These are phyloP conservation scores for Lotmaria passim DNA, from an alignment of 208 protist species.

Conservation along the genomic window DNA sequence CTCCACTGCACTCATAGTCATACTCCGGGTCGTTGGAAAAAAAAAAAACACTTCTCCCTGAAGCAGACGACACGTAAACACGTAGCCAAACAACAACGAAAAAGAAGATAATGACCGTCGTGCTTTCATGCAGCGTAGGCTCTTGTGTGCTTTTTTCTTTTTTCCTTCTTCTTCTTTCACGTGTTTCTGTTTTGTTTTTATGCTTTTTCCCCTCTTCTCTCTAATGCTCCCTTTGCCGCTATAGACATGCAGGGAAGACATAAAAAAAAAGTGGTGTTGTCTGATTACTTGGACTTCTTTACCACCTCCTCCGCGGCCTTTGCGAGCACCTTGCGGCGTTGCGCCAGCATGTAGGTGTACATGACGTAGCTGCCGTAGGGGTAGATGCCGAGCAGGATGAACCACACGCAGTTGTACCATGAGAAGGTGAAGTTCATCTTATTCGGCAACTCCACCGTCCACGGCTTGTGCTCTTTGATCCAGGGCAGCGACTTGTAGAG, in stretches of 20 bases:
- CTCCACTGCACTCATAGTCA: no score
- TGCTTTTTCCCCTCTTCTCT: neutral
- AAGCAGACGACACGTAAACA: neutral
- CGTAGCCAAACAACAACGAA: neutral
- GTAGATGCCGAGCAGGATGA: slow-evolving; percentile 78
- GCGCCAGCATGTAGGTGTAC: slow-evolving; percentile 91
- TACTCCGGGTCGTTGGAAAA: neutral
- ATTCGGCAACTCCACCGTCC: slow-evolving; percentile 79
- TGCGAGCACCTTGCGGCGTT: slow-evolving; percentile 76
- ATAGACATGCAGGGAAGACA: neutral
- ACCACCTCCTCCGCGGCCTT: slow-evolving; percentile 19
- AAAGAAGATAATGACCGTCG: slow-evolving; percentile 3
- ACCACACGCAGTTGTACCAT: slow-evolving; percentile 75
- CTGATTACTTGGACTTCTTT: slow-evolving; percentile 36
- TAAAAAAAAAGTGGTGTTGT: neutral
- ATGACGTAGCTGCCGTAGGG: slow-evolving; percentile 84
- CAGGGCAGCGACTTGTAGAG: slow-evolving; percentile 78
- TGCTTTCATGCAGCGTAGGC: no score
- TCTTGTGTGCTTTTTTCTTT: neutral
- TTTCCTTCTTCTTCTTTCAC: neutral
- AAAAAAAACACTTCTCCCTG: neutral
- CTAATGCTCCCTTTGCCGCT: neutral
- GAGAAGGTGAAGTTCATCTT: slow-evolving; percentile 82
- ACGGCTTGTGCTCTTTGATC: slow-evolving; percentile 66
- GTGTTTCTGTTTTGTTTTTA: neutral